phyloP scores from a whole-genome alignment of 768 basidiomycete species.

The Panaeolus cyanescens region DNA sequence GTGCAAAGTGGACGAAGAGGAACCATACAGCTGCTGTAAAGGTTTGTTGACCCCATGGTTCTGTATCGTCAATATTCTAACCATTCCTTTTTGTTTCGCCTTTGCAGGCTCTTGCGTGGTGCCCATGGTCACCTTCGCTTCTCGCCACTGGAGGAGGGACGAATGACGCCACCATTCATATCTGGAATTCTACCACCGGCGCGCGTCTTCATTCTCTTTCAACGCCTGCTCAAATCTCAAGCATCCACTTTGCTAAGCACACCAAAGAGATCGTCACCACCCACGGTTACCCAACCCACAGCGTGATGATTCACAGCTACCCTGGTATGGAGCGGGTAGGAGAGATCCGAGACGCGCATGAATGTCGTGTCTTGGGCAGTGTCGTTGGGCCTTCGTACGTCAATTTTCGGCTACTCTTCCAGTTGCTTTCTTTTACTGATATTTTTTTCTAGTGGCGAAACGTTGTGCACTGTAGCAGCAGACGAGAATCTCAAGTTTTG shows the following conservation, averaged over 20 bases:
- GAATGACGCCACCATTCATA: slow-evolving; percentile 85
- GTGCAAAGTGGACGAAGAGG: slow-evolving; percentile 87
- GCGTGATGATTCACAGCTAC: slow-evolving; percentile 81
- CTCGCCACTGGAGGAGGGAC: slow-evolving; percentile 95
- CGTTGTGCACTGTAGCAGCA: slow-evolving; percentile 88
- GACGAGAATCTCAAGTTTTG: slow-evolving; percentile 99
- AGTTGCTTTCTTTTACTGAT: background rate
- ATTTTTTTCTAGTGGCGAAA: slow-evolving; percentile 54
- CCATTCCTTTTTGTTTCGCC: too few species aligned
- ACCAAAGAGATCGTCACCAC: slow-evolving; percentile 90
- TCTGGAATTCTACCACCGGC: slow-evolving; percentile 93
- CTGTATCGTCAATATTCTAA: background rate
- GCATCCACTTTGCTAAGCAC: slow-evolving; percentile 84
- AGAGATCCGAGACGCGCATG: slow-evolving; percentile 90
- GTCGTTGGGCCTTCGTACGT: slow-evolving; percentile 69
- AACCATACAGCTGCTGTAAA: slow-evolving; percentile 91
- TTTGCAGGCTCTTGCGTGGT: slow-evolving; percentile 91
- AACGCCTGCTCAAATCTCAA: slow-evolving; percentile 91
- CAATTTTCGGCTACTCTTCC: background rate
- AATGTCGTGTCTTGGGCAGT: slow-evolving; percentile 86
- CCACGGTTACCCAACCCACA: slow-evolving; percentile 92
- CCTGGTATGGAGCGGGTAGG: slow-evolving; percentile 81
- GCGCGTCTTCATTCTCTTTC: slow-evolving; percentile 86
- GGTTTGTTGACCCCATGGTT: slow-evolving; percentile 31
- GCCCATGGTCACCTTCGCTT: slow-evolving; percentile 91